A percentile compares a stretch with the other conserved stretches of the same genome.
Evolutionary conservation across 805 yeast species (phyloP).

Genomic region (Ogataea ganodermae): DNA sequence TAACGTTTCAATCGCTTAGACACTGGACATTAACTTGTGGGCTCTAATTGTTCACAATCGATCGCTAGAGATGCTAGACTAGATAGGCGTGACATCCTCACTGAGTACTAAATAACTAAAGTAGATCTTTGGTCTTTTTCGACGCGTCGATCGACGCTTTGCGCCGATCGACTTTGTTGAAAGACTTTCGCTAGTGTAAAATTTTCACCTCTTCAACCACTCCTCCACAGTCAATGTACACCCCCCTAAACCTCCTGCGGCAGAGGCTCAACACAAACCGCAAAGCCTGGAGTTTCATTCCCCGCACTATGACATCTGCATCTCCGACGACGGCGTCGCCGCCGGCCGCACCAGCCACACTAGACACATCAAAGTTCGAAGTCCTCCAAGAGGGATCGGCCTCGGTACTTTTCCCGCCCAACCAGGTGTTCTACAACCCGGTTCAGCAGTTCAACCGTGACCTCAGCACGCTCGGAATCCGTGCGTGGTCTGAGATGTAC

Average conservation of each 20-base stretch:
- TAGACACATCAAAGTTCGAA: slow-evolving; percentile 30
- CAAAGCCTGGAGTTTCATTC: not conserved
- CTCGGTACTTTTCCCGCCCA: slow-evolving; percentile 75
- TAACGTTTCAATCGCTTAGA: no score
- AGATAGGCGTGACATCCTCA: no score
- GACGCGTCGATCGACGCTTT: not conserved
- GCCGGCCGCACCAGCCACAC: not conserved
- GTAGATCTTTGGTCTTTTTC: no score
- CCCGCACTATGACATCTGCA: not conserved
- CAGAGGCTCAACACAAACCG: not conserved
- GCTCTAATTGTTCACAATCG: no score
- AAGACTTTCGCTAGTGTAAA: not conserved
- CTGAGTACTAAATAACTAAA: no score
- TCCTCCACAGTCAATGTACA: not conserved
- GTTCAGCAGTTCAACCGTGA: slow-evolving; percentile 97
- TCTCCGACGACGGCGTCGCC: not conserved
- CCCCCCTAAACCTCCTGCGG: not conserved
- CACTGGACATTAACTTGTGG: no score
- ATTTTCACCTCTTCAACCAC: not conserved
- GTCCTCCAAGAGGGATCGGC: slow-evolving; percentile 77
- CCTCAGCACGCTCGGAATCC: slow-evolving; percentile 77
- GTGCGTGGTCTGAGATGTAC: slow-evolving; percentile 78
- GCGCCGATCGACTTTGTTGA: no score
- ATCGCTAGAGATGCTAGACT: no score
- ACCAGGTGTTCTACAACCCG: slow-evolving; percentile 92